Base-by-base conservation (phyloP, 1,284 basidiomycete species). In the Naganishia liquefaciens region DNA sequence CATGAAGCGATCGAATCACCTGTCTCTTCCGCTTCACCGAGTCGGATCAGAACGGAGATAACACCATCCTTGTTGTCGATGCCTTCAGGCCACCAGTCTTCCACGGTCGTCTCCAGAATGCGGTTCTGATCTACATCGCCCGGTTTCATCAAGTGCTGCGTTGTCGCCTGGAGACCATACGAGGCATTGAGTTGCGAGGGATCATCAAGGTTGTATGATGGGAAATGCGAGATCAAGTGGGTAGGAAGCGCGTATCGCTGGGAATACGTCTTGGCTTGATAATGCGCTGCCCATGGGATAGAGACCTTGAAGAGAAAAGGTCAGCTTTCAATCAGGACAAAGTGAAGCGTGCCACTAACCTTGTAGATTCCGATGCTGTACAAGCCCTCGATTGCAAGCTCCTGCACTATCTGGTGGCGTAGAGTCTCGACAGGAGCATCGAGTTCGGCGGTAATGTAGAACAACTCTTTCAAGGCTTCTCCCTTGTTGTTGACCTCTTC, bases 191-290 rank as follows among this genome's bases (percentile, higher is more conserved):
- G 61, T 67, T 79, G 75, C 0, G 63, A 42, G 0, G 75, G 68
- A 61, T 79, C 76, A 60, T 76, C 73, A 21, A 79, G 67, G 62
- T 74, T 74, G 69, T 70, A 77, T 2, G 74, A 69, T 0, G 75
- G 72, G 65, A 79, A 79, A 17, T 70, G 60, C 21, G 74, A 68
- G 37, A 77, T 63, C 23, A 79, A 70, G 51, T 76, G 68, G 27
- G 75, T 70, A 0, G 69, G 53, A 2, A 66, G 54, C 5, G 69
- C 69, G 60, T 72, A 77, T 53, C 68, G 68, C 28, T 69, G 65
- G 5, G 67, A 68, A 61, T 77, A 77, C 7, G 72, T 68, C 27
- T 63, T 63, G 11, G 76, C 71, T 50, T 77, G 72, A 39, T 69
- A 60, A 47, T 74, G 71, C 10, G 77, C 77, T 47, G 73, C 71